Percentiles rank a stretch among this genome's conserved stretches.
phyloP scores from a whole-genome alignment of 176 grass and related monocot species.

The Secale cereale region DNA sequence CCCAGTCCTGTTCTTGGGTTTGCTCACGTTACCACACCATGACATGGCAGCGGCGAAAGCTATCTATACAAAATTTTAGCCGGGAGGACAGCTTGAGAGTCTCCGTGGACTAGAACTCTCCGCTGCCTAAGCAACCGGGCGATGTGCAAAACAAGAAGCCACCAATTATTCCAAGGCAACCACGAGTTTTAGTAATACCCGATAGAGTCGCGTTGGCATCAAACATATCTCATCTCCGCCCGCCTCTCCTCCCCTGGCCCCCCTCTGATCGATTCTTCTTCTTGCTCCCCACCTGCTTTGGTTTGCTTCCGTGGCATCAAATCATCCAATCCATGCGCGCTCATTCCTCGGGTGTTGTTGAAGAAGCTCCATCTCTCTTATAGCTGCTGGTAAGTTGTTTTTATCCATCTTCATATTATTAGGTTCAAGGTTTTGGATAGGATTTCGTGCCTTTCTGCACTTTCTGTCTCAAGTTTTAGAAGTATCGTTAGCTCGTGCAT shows the following conservation, averaged over 20 bases:
- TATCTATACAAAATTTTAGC: not conserved
- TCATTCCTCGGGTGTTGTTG: not conserved
- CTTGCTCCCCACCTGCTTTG: not conserved
- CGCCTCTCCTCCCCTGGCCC: not conserved
- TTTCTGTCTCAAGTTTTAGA: not conserved
- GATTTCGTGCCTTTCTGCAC: not conserved
- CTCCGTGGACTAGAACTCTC: conserved; percentile 27
- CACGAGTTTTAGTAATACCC: conserved; percentile 16
- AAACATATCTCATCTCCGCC: not conserved
- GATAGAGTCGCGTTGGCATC: conserved; percentile 9
- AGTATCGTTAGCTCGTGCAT: not conserved
- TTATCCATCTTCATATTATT: too few relatives aligned
- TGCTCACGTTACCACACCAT: conserved; percentile 16
- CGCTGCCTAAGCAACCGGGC: not conserved
- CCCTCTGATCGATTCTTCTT: conserved; percentile 20
- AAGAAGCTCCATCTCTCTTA: not conserved
- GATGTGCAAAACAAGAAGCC: conserved; percentile 22
- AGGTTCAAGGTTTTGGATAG: not conserved
- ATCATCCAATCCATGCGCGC: not conserved
- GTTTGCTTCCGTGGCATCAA: not conserved
- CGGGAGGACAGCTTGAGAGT: not conserved
- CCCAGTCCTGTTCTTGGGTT: not conserved
- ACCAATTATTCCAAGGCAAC: conserved; percentile 15
- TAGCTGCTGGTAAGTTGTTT: not conserved
- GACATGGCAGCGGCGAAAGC: conserved; percentile 22